These are phyloP conservation scores for Grosmannia serpens DNA, from an alignment of 2,329 filamentous ascomycete species.

Conservation along the genomic window DNA sequence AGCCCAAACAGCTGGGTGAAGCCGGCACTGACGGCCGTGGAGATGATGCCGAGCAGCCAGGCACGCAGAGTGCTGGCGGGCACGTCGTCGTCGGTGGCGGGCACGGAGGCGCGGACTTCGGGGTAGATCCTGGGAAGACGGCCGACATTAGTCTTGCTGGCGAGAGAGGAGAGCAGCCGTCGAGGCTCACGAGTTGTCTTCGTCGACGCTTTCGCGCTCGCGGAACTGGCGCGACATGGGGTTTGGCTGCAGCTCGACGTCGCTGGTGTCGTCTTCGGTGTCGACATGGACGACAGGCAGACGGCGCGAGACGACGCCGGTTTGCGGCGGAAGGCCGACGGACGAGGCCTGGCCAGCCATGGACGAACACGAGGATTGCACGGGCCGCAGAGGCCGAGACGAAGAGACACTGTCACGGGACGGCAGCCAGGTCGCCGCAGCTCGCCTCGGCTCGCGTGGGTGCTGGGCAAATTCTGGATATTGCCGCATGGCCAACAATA, in stretches of 20 bases:
- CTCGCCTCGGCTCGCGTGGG: too few species aligned
- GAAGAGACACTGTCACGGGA: background rate
- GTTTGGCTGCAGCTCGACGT: background rate
- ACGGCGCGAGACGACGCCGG: background rate
- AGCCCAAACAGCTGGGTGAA: background rate
- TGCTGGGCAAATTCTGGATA: too few species aligned
- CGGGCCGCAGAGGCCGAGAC: background rate
- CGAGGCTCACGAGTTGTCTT: background rate
- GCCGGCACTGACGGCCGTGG: background rate
- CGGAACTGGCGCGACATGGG: background rate
- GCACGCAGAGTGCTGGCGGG: background rate
- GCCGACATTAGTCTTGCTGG: background rate
- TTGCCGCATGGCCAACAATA: too few species aligned
- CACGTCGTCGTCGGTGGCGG: constrained; percentile 13
- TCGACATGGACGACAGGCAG: background rate
- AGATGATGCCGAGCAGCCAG: background rate
- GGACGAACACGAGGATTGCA: background rate
- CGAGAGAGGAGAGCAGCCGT: too few species aligned
- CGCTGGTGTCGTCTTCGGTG: background rate
- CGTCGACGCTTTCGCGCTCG: background rate
- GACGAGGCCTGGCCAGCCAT: background rate
- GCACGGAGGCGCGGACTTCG: constrained; percentile 40
- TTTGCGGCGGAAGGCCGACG: background rate
- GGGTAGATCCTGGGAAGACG: background rate
- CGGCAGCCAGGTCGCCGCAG: too few species aligned